Evolutionary conservation across 2,329 filamentous ascomycete species (phyloP).

Genomic region (Penicillium sp.): DNA sequence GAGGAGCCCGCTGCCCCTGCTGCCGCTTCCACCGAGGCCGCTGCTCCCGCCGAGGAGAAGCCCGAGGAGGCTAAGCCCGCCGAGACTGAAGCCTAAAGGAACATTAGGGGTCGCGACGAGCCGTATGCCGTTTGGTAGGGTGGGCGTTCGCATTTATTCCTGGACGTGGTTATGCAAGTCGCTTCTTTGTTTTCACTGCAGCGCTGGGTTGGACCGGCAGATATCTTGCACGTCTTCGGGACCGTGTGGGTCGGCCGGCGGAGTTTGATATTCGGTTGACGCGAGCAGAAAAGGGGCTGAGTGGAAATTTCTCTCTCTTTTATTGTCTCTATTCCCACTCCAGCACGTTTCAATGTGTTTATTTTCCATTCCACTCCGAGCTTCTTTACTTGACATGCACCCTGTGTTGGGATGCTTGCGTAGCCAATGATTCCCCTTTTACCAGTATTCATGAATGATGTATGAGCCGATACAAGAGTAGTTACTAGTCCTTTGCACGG

Average conservation of each 20-base stretch:
- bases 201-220: slow-evolving; percentile 39
- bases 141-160: slow-evolving; percentile 38
- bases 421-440: slow-evolving; percentile 15
- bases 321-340: slow-evolving; percentile 43
- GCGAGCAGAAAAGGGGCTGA: slow-evolving; percentile 42
- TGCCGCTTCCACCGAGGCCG: slow-evolving; percentile 21
- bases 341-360: slow-evolving; percentile 43
- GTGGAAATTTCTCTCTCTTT: slow-evolving; percentile 45
- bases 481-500: background rate
- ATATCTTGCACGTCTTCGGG: slow-evolving; percentile 37
- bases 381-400: slow-evolving; percentile 5
- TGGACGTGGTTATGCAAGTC: slow-evolving; percentile 37
- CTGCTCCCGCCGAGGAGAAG: slow-evolving; percentile 46
- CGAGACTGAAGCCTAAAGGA: slow-evolving; percentile 37
- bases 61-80: slow-evolving; percentile 41
- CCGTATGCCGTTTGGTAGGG: slow-evolving; percentile 31
- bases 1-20: slow-evolving; percentile 39
- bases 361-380: slow-evolving; percentile 27
- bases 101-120: slow-evolving; percentile 18
- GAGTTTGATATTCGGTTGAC: slow-evolving; percentile 46
- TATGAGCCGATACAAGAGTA: background rate
- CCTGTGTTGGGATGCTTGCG: slow-evolving; percentile 10
- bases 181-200: slow-evolving; percentile 35
- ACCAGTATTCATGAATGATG: background rate
- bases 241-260: slow-evolving; percentile 42